Evolutionary conservation across 2,329 filamentous ascomycete genomes (phyloP), one percentile per base, ranked within the genome.

Genomic region (Metarhizium anisopliae): DNA sequence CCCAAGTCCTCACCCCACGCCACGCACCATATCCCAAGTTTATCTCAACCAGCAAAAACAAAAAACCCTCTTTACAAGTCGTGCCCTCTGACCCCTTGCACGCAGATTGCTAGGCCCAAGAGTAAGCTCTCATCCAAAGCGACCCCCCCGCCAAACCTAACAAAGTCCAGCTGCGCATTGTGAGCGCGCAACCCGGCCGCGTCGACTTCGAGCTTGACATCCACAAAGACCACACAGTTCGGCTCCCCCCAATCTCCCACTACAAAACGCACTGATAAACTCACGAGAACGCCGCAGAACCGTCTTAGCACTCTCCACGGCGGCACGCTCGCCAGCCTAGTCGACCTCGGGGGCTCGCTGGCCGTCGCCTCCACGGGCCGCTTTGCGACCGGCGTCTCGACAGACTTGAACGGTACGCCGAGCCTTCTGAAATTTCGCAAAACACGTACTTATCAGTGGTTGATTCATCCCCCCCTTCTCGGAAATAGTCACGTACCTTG

Each of bases 201-300:
- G 88, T 93, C 25, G 80, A 88, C 58, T 91, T 93, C 67, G 87
- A 91, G 66, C 74, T 93, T 10, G 80, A 87, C 59, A 88, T 93
- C 58, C 74, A 84, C 53, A 84, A 86, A 60, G 80, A 90, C 58
- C 89, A 92, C 64, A 91, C 87, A 1, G 87, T 90, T 43, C 16
- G n/a, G 6, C 10, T 18, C n/a, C n/a, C 25, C 20, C 40, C 3
- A 54, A 6, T 11, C 6, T 0, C 38, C 38, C 14, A 4, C 7
- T 6, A 45, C n/a, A 18, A 42, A 42, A 16, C 16, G 7, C 25
- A 25, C 25, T 4, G 25, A 25, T 25, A 25, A 25, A 25, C 25
- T 25, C 25, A 25, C 1, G 25, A 25, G 25, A 25, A 25, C 4
- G 4, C 6, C 0, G 0, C 25, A 91, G 86, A 93, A 93, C 66